Percentiles rank a stretch among this genome's conserved stretches.
These are phyloP conservation scores for Eucalyptus brandiana DNA, from an alignment of 345 rosid genomes.

Conservation along the genomic window DNA sequence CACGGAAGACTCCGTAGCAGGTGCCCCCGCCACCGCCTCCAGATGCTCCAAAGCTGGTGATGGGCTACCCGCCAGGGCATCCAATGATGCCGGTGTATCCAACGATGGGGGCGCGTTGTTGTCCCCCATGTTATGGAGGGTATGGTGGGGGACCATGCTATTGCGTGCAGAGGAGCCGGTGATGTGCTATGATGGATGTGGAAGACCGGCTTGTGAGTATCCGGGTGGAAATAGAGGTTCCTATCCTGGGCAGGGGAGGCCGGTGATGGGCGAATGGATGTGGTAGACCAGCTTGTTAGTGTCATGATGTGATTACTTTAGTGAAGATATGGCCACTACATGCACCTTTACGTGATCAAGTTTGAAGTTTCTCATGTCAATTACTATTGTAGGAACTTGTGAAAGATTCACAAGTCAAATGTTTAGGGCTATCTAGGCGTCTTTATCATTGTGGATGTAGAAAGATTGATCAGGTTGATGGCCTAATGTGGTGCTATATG, in stretches of 20 bases:
- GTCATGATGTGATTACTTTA: conserved; percentile 20
- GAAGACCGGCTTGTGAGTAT: background rate
- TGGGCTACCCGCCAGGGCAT: background rate
- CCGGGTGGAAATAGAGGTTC: background rate
- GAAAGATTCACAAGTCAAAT: background rate
- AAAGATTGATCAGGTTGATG: background rate
- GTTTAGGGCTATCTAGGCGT: background rate
- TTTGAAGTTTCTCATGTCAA: background rate
- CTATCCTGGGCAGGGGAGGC: background rate
- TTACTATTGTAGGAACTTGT: background rate
- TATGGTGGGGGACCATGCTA: background rate
- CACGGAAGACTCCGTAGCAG: too few species aligned
- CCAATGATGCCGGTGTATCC: background rate
- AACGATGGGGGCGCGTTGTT: background rate
- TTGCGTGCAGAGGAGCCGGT: background rate
- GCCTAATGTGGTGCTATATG: background rate
- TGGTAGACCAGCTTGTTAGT: conserved; percentile 19
- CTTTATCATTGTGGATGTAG: background rate
- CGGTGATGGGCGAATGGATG: background rate
- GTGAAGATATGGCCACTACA: conserved; percentile 20
- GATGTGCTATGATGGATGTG: background rate
- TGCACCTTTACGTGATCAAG: conserved; percentile 39
- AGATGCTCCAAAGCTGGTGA: background rate
- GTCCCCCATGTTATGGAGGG: background rate
- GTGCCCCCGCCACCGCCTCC: too few species aligned